phyloP scores from a whole-genome alignment of 2,329 filamentous ascomycete genomes.

The Periconia sp. region DNA sequence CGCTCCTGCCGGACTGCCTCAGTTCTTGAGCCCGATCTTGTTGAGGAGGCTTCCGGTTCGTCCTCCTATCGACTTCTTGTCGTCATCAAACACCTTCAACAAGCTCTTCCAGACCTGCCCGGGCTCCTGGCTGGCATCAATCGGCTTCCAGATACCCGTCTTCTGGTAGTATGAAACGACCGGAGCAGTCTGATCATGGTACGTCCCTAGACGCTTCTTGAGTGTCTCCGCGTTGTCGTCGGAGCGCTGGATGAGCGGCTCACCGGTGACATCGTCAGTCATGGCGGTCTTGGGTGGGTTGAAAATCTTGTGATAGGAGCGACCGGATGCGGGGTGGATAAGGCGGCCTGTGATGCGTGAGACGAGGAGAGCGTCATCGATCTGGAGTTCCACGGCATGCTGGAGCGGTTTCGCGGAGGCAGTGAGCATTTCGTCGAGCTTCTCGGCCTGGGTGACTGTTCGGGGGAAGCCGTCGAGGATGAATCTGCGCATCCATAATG shows the following conservation, averaged over 20 bases:
- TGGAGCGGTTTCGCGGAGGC: conserved; percentile 82
- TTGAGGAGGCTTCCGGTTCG: conserved; percentile 54
- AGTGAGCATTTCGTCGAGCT: conserved; percentile 89
- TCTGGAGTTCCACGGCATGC: conserved; percentile 95
- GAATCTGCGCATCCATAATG: conserved; percentile 66
- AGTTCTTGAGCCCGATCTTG: conserved; percentile 62
- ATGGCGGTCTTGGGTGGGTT: conserved; percentile 94
- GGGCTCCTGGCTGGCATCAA: conserved; percentile 96
- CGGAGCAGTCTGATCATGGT: conserved; percentile 91
- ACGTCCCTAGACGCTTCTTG: conserved; percentile 91
- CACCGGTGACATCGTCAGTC: conserved; percentile 96
- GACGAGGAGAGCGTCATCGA: conserved; percentile 92
- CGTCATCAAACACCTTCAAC: conserved; percentile 78
- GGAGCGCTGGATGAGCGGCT: conserved; percentile 93
- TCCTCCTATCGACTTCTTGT: conserved; percentile 51
- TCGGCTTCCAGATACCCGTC: conserved; percentile 93
- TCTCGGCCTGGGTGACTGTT: conserved; percentile 92
- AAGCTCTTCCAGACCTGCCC: conserved; percentile 95
- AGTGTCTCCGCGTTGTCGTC: conserved; percentile 97
- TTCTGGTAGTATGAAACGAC: conserved; percentile 97
- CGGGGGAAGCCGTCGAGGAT: conserved; percentile 99
- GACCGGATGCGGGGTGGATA: conserved; percentile 92
- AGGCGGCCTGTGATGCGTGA: conserved; percentile 95
- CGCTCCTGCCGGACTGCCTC: neutral
- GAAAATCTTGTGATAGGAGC: conserved; percentile 98